Base-by-base conservation (phyloP, 352 stramenopile species). In the Phytophthora capsici region DNA sequence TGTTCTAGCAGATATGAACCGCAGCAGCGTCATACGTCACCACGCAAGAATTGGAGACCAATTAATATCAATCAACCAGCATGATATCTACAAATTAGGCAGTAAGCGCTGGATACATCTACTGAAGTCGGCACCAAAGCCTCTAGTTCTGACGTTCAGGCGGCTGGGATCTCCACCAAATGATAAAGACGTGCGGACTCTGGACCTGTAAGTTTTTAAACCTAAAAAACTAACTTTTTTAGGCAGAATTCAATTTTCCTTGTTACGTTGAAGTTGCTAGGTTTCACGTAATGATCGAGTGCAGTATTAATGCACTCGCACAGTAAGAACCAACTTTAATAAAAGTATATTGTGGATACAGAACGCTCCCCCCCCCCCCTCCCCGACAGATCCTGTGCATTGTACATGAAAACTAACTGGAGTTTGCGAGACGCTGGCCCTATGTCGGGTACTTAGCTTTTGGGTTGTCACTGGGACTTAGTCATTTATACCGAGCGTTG, bases 151-250 rank as follows among this genome's bases (percentile, higher is more conserved):
- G 30, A 84, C 77, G 23, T 88, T 89, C 64, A 77, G 76, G 8
- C 73, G 67, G 13, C 58, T 63, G 12, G 32, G 30, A 0, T 16
- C 46, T 48, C 25, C 61, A 13, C 52, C 58, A 3, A 64, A 71
- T 25, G 51, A 70, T 20, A 59, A 58, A 6, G 51, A 54, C 43
- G 34, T 53, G 43, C 70, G 75, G 53, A 82, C 58, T 36, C 37
- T 82, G 20, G 80, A 89, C 34, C 59, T 89, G 40, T 88, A 61
- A 80, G n/a, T n/a, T n/a, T n/a, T n/a, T n/a, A n/a, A n/a, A n/a
- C n/a, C n/a, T n/a, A n/a, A n/a, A n/a, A n/a, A n/a, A n/a, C n/a
- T n/a, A n/a, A n/a, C n/a, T n/a, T n/a, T n/a, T n/a, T n/a, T n/a
- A n/a, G n/a, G n/a, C n/a, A n/a, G n/a, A n/a, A n/a, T n/a, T n/a